Percentiles rank a stretch among this genome's conserved stretches.
phyloP scores from a whole-genome alignment of 768 basidiomycete species.

The Russula foetens region DNA sequence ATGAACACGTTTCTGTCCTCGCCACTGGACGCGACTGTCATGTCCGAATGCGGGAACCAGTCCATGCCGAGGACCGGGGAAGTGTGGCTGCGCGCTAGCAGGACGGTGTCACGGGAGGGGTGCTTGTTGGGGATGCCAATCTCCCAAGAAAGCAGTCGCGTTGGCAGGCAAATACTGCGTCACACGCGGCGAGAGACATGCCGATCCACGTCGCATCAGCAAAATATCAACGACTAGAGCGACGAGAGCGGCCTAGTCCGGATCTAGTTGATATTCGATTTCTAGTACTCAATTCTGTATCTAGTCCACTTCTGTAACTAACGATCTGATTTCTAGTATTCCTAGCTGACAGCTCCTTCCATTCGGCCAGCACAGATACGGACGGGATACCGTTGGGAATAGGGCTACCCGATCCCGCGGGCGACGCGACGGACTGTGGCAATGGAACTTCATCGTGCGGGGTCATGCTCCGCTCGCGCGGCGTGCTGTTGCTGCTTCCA shows the following conservation, averaged over 20 bases:
- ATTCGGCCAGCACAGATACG: conserved; percentile 5
- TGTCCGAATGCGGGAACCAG: conserved; percentile 93
- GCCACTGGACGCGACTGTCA: conserved; percentile 81
- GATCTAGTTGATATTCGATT: too few species aligned
- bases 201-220: too few species aligned
- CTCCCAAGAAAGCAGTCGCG: too few species aligned
- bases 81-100: conserved; percentile 81
- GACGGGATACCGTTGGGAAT: not conserved
- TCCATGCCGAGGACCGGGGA: conserved; percentile 88
- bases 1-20: conserved; percentile 93
- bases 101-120: conserved; percentile 88
- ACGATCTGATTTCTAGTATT: too few species aligned
- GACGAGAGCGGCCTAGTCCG: too few species aligned
- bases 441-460: not conserved
- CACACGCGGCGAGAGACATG: too few species aligned
- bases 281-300: too few species aligned
- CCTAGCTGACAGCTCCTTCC: conserved; percentile 35
- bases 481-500: conserved; percentile 4
- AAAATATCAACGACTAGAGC: too few species aligned
- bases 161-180: too few species aligned
- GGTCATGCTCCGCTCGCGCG: not conserved
- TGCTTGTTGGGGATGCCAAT: conserved; percentile 69
- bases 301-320: too few species aligned
- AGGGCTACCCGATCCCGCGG: not conserved
- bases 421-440: not conserved